These are phyloP conservation scores for Phtheirospermum japonicum DNA, from an alignment of 257 asterid species.

Conservation along the genomic window DNA sequence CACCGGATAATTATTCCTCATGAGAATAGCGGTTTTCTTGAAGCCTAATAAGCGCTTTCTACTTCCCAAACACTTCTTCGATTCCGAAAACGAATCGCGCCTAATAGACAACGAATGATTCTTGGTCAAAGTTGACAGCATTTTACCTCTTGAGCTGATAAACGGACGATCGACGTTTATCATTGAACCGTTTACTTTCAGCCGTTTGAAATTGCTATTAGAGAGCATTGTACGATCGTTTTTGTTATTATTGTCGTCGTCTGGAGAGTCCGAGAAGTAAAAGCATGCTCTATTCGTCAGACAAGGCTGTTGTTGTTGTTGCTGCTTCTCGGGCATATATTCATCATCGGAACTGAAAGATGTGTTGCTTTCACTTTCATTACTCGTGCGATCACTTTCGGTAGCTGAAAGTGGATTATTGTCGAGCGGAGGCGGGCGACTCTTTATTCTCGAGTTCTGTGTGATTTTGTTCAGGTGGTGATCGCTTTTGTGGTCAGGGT, in stretches of 20 bases:
- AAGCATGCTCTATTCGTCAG: constrained; percentile 30
- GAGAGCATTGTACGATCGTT: constrained; percentile 23
- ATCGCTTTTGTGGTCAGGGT: constrained; percentile 9
- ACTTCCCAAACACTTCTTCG: constrained; percentile 30
- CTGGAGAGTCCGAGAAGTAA: constrained; percentile 21
- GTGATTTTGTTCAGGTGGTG: constrained; percentile 30
- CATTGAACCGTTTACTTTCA: constrained; percentile 23
- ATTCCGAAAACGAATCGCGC: constrained; percentile 29
- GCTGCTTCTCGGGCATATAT: not conserved
- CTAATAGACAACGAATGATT: constrained; percentile 28
- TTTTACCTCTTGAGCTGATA: constrained; percentile 24
- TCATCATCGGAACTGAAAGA: constrained; percentile 30
- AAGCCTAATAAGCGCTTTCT: constrained; percentile 23
- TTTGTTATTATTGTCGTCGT: constrained; percentile 24
- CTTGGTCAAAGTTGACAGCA: constrained; percentile 42
- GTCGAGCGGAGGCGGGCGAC: constrained; percentile 21
- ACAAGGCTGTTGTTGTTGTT: constrained; percentile 28
- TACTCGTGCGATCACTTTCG: not conserved
- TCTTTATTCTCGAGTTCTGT: constrained; percentile 24
- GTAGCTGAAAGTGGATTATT: constrained; percentile 11
- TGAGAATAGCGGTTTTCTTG: constrained; percentile 31
- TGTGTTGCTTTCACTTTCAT: constrained; percentile 24
- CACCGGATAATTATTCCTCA: constrained; percentile 16
- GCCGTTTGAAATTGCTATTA: constrained; percentile 31
- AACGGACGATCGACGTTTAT: not conserved